Evolutionary conservation across 2,329 filamentous ascomycete genomes (phyloP), one percentile per base, ranked within the genome.

Genomic region (Exophiala xenobiotica): DNA sequence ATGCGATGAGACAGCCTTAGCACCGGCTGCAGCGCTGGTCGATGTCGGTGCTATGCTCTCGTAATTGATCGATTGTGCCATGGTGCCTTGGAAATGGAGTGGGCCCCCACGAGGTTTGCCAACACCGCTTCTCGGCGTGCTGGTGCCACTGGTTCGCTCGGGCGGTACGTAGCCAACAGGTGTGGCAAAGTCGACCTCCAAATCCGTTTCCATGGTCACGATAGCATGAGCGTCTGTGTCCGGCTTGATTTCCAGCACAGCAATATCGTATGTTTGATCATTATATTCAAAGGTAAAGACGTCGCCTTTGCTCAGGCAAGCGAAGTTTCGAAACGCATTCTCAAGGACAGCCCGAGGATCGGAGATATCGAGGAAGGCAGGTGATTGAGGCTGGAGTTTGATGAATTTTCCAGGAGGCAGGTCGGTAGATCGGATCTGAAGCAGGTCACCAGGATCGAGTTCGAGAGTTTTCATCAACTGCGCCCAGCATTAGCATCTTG

Each of bases 41-140:
- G 88, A 80, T 3, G 84, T 84, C 1, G 93, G 91, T 0, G 90
- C 89, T 60, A 99, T 95, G 24, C 90, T 82, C 46, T 83, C 81
- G 71, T 97, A 99, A 75, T 96, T 96, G 76, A 99, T 97, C n/a
- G 90, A 83, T 64, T 96, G 90, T 0, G 93, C 91, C 93, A 99
- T 99, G 54, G 86, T 91, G 8, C 93, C 93, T 63, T 95, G 88
- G 56, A 78, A 83, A 69, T 95, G 90, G 19, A 96, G 70, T 12
- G 87, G 73, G 3, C 91, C 89, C 22, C 90, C 87, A 53, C 87
- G 69, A 9, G 49, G 64, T 42, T 70, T 71, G 7, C 82, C 82
- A 3, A 71, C 75, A 26, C 53, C 50, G 63, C 87, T 93, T 44
- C 85, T 77, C 1, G 91, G 90, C 12, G 91, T 96, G 70, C 85